A percentile compares a stretch with the other conserved stretches of the same genome.
These are phyloP conservation scores for Piromyces sp. DNA, from an alignment of 192 early-diverging fungal species.

Conservation along the genomic window DNA sequence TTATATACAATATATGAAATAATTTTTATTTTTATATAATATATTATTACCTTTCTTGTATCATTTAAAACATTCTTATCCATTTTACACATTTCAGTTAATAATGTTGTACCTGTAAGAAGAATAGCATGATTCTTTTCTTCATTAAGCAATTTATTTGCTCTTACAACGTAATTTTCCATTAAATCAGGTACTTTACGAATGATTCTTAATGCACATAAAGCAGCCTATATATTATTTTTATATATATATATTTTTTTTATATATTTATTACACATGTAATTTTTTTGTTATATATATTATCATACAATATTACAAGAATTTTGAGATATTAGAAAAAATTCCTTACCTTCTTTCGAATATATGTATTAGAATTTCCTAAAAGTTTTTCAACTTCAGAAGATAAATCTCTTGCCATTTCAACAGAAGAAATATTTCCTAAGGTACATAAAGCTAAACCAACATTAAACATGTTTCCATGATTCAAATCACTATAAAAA, in stretches of 20 bases:
- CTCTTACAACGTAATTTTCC: slow-evolving; percentile 60
- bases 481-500: slow-evolving; percentile 96
- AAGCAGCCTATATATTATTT: slow-evolving; percentile 47
- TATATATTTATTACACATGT: too few relatives aligned
- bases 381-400: slow-evolving; percentile 86
- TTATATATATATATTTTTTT: too few relatives aligned
- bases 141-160: slow-evolving; percentile 52
- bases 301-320: too few relatives aligned
- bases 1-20: too few relatives aligned
- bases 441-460: slow-evolving; percentile 90
- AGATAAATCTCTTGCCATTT: slow-evolving; percentile 86
- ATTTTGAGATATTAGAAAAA: too few relatives aligned
- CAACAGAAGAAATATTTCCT: slow-evolving; percentile 85
- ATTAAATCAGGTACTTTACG: slow-evolving; percentile 83
- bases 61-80: slow-evolving; percentile 47
- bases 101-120: slow-evolving; percentile 72
- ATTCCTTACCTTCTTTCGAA: slow-evolving; percentile 77
- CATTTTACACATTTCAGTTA: slow-evolving; percentile 72
- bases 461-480: slow-evolving; percentile 87
- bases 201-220: slow-evolving; percentile 81
- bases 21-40: too few relatives aligned
- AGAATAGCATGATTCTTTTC: slow-evolving; percentile 94
- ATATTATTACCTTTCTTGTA: slow-evolving; percentile 48
- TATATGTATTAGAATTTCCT: slow-evolving; percentile 76
- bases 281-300: too few relatives aligned